phyloP scores from a whole-genome alignment of 176 grass and related monocot genomes.

The Oryza brachyantha region DNA sequence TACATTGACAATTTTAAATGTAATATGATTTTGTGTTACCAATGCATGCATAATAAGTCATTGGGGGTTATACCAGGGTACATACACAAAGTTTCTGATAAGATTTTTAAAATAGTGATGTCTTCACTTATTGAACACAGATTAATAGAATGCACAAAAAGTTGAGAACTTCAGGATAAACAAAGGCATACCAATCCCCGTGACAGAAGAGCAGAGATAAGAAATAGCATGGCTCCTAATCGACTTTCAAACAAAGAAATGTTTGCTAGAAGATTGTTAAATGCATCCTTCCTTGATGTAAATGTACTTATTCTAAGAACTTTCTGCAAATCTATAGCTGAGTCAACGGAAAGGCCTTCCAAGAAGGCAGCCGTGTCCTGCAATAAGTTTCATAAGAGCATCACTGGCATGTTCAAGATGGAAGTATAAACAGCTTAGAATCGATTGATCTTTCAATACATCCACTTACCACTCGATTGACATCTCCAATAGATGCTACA shows the following conservation, averaged over 20 bases:
- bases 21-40: neutral
- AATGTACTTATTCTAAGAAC: slow-evolving; percentile 63
- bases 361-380: slow-evolving; percentile 62
- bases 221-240: slow-evolving; percentile 86
- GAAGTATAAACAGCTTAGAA: slow-evolving; percentile 32
- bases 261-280: slow-evolving; percentile 56
- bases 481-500: slow-evolving; percentile 57
- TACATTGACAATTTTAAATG: neutral
- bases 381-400: slow-evolving; percentile 31
- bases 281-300: slow-evolving; percentile 66
- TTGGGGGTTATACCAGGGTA: neutral
- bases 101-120: neutral
- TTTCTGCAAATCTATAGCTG: slow-evolving; percentile 91
- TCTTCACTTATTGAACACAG: neutral
- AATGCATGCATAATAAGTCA: neutral
- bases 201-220: slow-evolving; percentile 89
- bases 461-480: slow-evolving; percentile 50
- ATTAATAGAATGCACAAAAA: slow-evolving; percentile 2
- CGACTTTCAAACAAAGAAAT: slow-evolving; percentile 90
- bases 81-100: neutral
- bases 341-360: slow-evolving; percentile 79
- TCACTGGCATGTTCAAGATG: slow-evolving; percentile 6
- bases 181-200: slow-evolving; percentile 79
- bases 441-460: slow-evolving; percentile 39
- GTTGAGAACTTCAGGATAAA: slow-evolving; percentile 6